These are phyloP conservation scores for Cynanchum wilfordii DNA, from an alignment of 257 asterid genomes.

Conservation along the genomic window DNA sequence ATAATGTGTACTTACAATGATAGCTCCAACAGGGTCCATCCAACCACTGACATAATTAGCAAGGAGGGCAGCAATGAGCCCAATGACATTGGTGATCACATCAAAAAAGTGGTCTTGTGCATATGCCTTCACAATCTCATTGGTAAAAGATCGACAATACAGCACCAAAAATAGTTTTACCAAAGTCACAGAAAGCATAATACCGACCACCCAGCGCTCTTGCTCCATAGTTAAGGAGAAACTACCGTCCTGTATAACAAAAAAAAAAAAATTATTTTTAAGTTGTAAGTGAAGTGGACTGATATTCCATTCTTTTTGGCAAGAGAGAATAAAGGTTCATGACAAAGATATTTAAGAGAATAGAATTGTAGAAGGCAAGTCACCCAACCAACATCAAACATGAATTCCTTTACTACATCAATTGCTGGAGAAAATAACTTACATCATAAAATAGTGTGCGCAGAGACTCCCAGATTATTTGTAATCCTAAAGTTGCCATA, in stretches of 20 bases:
- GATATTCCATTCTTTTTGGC: not conserved
- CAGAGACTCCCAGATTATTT: constrained; percentile 46
- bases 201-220: constrained; percentile 45
- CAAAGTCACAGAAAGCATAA: constrained; percentile 48
- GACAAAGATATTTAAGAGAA: not conserved
- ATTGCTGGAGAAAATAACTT: constrained; percentile 15
- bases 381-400: constrained; percentile 10
- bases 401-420: not conserved
- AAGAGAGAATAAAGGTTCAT: not conserved
- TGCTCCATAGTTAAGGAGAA: constrained; percentile 46
- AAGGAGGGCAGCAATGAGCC: constrained; percentile 44
- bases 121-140: constrained; percentile 54
- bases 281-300: not conserved
- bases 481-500: constrained; percentile 55
- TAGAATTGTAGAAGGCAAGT: not conserved
- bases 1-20: constrained; percentile 35
- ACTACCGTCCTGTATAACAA: constrained; percentile 29
- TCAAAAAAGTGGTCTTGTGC: constrained; percentile 55
- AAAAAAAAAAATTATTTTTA: not conserved
- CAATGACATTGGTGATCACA: constrained; percentile 47
- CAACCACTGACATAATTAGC: constrained; percentile 39
- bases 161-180: constrained; percentile 39
- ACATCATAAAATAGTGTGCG: constrained; percentile 40
- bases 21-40: constrained; percentile 61
- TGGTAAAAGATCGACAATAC: constrained; percentile 50